Evolutionary conservation across 2,329 filamentous ascomycete species (phyloP).

Genomic region (Mycosphaerelloides madeirae): DNA sequence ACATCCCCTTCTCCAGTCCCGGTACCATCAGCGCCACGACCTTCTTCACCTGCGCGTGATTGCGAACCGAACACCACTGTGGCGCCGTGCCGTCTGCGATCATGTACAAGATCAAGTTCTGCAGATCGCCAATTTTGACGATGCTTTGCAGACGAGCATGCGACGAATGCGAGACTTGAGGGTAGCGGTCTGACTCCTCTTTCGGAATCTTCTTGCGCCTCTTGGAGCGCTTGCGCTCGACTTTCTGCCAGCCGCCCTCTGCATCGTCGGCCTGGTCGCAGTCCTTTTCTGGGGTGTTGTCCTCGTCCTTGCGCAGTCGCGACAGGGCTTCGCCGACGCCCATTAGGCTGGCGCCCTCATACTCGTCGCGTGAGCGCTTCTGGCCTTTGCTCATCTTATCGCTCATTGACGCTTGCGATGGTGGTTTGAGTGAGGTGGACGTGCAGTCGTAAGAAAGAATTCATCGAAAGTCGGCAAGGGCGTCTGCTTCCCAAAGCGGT

Average conservation of each 20-base stretch:
- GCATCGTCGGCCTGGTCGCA: conserved; percentile 7
- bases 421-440: background rate
- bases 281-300: conserved; percentile 1
- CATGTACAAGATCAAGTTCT: conserved; percentile 55
- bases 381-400: conserved; percentile 19
- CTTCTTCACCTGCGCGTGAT: conserved; percentile 58
- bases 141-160: conserved; percentile 51
- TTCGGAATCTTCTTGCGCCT: conserved; percentile 23
- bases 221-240: conserved; percentile 19
- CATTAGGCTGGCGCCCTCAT: conserved; percentile 20
- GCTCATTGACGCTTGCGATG: background rate
- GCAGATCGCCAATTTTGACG: conserved; percentile 56
- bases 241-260: conserved; percentile 25
- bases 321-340: conserved; percentile 27
- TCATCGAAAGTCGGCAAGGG: background rate
- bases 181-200: conserved; percentile 43
- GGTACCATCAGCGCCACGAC: conserved; percentile 89
- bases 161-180: conserved; percentile 49
- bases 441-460: no score
- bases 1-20: conserved; percentile 85
- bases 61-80: conserved; percentile 59
- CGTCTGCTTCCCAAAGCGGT: background rate
- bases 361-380: conserved; percentile 28
- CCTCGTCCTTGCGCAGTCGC: conserved; percentile 15
- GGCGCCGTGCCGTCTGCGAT: conserved; percentile 58